phyloP scores from a whole-genome alignment of 805 yeast species.

The Starmerella bacillaris region DNA sequence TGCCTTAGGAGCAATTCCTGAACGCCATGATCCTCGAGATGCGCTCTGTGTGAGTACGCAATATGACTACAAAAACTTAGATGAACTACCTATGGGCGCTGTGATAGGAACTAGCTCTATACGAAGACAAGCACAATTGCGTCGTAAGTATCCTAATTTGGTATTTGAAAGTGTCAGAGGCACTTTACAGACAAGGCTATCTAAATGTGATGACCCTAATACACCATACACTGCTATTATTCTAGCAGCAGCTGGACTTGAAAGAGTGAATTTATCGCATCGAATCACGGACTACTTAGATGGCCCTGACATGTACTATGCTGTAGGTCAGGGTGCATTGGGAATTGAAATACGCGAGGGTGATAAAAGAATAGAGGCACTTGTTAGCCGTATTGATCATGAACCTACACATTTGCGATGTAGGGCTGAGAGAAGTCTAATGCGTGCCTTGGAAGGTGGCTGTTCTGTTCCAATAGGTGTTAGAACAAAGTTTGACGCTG shows the following conservation, averaged over 20 bases:
- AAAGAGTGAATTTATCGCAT: conserved; percentile 50
- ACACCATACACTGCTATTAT: conserved; percentile 55
- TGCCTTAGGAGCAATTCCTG: conserved; percentile 68
- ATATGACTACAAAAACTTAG: conserved; percentile 43
- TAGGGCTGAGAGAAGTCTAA: conserved; percentile 68
- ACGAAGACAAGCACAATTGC: conserved; percentile 79
- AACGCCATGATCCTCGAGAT: conserved; percentile 86
- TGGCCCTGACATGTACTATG: conserved; percentile 72
- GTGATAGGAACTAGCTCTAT: conserved; percentile 90
- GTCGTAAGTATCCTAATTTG: conserved; percentile 58
- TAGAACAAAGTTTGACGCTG: conserved; percentile 35
- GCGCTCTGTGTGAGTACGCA: conserved; percentile 60
- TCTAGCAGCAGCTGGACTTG: conserved; percentile 82
- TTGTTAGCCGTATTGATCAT: conserved; percentile 51
- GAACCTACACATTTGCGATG: conserved; percentile 53
- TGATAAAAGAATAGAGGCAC: conserved; percentile 39
- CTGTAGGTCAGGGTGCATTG: conserved; percentile 97
- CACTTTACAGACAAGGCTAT: conserved; percentile 57
- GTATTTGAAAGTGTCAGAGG: conserved; percentile 77
- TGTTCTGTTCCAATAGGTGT: conserved; percentile 97
- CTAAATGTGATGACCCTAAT: conserved; percentile 57
- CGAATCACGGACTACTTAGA: conserved; percentile 60
- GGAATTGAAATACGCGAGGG: conserved; percentile 73
- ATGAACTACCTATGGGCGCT: conserved; percentile 67
- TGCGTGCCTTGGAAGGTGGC: conserved; percentile 88